A percentile compares a stretch with the other conserved stretches of the same genome.
Evolutionary conservation across 371 early-diverging fungal species (phyloP).

Genomic region (Circinella minor): DNA sequence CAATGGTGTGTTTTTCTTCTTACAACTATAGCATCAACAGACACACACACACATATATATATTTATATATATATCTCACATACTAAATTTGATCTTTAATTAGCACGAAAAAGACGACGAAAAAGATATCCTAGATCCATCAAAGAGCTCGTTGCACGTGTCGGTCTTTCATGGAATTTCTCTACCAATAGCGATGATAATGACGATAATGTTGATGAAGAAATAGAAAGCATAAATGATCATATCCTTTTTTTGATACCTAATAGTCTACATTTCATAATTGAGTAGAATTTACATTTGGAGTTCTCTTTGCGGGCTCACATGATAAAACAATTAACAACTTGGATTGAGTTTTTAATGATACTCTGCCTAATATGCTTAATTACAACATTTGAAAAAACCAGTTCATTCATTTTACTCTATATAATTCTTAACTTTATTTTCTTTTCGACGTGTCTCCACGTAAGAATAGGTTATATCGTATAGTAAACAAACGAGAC

Average conservation of each 20-base stretch:
- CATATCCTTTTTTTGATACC: conserved; percentile 3
- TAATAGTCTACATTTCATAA: not conserved
- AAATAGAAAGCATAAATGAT: not conserved
- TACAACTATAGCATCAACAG: no score
- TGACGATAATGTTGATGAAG: not conserved
- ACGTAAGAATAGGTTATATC: not conserved
- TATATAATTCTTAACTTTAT: no score
- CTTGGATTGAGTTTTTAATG: no score
- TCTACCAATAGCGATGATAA: not conserved
- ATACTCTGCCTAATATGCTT: no score
- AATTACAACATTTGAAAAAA: no score
- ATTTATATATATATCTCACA: no score
- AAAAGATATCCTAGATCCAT: not conserved
- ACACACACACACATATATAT: no score
- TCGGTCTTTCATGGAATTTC: not conserved
- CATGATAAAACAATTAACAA: no score
- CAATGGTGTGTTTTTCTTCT: no score
- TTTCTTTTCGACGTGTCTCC: not conserved
- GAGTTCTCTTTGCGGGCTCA: no score
- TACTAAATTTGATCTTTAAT: not conserved
- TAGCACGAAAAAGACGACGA: not conserved
- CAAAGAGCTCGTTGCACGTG: not conserved
- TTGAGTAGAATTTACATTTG: no score
- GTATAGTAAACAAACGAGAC: not conserved
- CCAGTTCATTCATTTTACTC: no score